Percentiles rank a stretch among this genome's conserved stretches.
phyloP scores from a whole-genome alignment of 2,329 filamentous ascomycete genomes.

The Scytalidium lignicola region DNA sequence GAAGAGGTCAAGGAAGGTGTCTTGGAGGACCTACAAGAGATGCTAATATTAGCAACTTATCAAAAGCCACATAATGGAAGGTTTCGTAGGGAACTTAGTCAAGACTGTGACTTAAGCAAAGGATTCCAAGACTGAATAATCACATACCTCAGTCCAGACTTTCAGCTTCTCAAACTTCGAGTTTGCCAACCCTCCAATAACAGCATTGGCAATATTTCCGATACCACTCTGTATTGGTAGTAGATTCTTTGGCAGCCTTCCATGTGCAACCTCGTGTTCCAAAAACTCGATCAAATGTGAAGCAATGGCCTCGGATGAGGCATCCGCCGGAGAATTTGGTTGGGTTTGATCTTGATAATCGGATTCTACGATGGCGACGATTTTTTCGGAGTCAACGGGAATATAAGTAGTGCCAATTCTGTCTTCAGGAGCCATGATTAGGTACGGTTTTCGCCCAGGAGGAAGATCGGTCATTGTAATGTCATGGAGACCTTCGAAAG shows the following conservation, averaged over 20 bases:
- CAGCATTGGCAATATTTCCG: constrained; percentile 89
- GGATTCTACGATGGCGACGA: constrained; percentile 79
- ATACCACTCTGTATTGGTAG: constrained; percentile 83
- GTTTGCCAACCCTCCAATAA: constrained; percentile 75
- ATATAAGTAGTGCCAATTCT: constrained; percentile 79
- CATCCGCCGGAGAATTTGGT: constrained; percentile 74
- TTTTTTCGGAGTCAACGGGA: constrained; percentile 77
- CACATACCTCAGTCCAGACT: constrained; percentile 71
- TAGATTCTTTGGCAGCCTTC: constrained; percentile 70
- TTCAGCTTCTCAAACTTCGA: constrained; percentile 83
- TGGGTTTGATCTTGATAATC: constrained; percentile 74
- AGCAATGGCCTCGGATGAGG: constrained; percentile 66
- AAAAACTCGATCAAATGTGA: constrained; percentile 77
- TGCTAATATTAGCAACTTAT: too few species aligned
- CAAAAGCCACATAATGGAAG: too few species aligned
- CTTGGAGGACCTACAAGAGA: constrained; percentile 61
- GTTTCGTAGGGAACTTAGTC: too few species aligned
- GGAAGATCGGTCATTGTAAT: constrained; percentile 86
- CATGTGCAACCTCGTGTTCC: constrained; percentile 76
- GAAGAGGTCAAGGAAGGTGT: constrained; percentile 89
- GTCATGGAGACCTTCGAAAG: constrained; percentile 83
- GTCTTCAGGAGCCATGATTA: constrained; percentile 81
- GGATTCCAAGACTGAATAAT: too few species aligned
- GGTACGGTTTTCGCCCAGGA: constrained; percentile 75
- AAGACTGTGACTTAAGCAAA: too few species aligned